Conservation (phyloP, 768 basidiomycete genomes). For the Tricholoma hemisulphureum region DNA sequence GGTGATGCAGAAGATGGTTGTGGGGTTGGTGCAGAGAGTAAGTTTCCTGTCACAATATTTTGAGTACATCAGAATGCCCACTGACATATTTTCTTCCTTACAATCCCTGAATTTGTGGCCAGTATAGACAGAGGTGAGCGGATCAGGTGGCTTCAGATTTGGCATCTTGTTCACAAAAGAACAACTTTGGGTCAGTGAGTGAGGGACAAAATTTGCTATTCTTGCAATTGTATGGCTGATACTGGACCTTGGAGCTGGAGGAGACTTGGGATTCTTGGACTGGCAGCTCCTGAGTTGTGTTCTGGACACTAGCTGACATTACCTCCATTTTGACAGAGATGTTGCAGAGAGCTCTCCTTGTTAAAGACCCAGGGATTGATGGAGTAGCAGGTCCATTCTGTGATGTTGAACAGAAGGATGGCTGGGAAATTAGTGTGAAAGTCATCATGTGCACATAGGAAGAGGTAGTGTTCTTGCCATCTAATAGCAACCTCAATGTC, state of each 20-base stretch:
- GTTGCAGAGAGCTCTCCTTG: not conserved
- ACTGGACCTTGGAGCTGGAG: not conserved
- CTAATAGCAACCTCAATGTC: not conserved
- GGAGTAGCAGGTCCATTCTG: too few species aligned
- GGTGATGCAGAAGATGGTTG: constrained; percentile 2
- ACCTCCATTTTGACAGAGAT: not conserved
- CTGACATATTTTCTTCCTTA: not conserved
- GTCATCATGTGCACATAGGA: too few species aligned
- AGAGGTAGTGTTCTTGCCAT: too few species aligned
- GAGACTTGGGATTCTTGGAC: not conserved
- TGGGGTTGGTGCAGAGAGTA: constrained; percentile 2
- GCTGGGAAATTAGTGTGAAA: not conserved
- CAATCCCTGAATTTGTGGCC: constrained; percentile 12
- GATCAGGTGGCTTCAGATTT: not conserved
- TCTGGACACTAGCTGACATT: not conserved
- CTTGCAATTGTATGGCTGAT: not conserved
- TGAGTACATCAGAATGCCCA: constrained; percentile 6
- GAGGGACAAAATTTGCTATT: not conserved
- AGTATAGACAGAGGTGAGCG: constrained; percentile 18
- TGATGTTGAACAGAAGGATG: too few species aligned
- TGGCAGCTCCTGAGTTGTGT: not conserved
- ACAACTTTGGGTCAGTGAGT: not conserved
- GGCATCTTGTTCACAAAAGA: constrained; percentile 9
- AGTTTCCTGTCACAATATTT: constrained; percentile 7
- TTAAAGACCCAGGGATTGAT: not conserved